Conservation (phyloP, 352 stramenopile species). For the Phytopythium chamaehyphon region DNA sequence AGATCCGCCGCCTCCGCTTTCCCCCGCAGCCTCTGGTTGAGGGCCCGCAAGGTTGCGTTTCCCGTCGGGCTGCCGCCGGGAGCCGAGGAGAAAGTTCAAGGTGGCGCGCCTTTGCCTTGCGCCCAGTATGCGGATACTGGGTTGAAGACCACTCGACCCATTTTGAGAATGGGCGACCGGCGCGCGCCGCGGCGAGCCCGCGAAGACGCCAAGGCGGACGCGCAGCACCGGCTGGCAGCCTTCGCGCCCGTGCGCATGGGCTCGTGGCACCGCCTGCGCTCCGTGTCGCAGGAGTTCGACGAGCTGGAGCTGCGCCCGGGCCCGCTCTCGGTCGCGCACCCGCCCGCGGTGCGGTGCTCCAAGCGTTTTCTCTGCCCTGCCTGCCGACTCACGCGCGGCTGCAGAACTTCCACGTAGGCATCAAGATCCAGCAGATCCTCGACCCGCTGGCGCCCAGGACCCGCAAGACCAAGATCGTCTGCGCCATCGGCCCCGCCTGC, state of each 20-base stretch:
- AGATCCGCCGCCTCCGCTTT: no score
- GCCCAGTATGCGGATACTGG: no score
- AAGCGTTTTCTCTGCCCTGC: no score
- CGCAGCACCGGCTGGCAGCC: conserved; percentile 30
- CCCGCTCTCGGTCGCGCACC: conserved; percentile 28
- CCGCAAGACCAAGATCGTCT: conserved; percentile 99
- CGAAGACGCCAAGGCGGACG: conserved; percentile 22
- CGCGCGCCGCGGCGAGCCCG: conserved; percentile 15
- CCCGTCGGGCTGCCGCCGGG: no score
- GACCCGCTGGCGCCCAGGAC: conserved; percentile 34
- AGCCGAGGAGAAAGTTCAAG: no score
- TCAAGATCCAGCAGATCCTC: conserved; percentile 70
- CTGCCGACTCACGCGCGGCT: not conserved
- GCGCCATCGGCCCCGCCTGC: conserved; percentile 96
- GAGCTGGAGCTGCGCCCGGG: conserved; percentile 41
- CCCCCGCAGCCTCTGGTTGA: no score
- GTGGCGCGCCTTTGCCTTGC: no score
- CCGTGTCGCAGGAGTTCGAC: conserved; percentile 58
- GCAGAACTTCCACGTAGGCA: conserved; percentile 68
- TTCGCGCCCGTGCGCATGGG: conserved; percentile 61
- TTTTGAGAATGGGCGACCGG: conserved; percentile 6
- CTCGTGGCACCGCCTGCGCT: conserved; percentile 61
- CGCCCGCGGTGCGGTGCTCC: conserved; percentile 24
- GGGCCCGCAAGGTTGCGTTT: no score
- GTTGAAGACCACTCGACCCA: no score